phyloP scores from a whole-genome alignment of 2,329 filamentous ascomycete species.

The Sphaerostilbella broomeana region DNA sequence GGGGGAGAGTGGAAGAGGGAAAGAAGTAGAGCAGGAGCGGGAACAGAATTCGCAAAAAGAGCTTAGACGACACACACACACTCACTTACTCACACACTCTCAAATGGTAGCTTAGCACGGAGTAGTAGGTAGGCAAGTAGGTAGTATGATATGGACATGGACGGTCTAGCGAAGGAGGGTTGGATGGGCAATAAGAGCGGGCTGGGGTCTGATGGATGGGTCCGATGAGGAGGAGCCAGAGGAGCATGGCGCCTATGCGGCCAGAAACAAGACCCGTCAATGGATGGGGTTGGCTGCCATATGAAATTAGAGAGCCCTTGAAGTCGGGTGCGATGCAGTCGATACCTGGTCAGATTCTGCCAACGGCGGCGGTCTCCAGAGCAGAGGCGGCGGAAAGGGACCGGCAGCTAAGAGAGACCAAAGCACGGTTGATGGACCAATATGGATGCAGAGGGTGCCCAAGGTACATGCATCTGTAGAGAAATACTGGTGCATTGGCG shows the following conservation, averaged over 20 bases:
- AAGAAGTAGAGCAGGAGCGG: too few relatives aligned
- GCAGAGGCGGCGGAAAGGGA: conserved; percentile 11
- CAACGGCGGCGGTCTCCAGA: conserved; percentile 7
- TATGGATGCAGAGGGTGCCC: conserved; percentile 3
- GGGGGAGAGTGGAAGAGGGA: conserved; percentile 5
- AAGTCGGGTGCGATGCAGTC: too few relatives aligned
- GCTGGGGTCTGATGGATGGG: conserved; percentile 24
- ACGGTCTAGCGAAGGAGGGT: conserved; percentile 5
- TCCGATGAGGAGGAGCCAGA: conserved; percentile 25
- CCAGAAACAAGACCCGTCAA: conserved; percentile 34
- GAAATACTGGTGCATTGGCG: conserved; percentile 5
- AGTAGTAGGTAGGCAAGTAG: conserved; percentile 5
- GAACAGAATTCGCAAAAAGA: conserved; percentile 14
- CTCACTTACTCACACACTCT: conserved; percentile 3
- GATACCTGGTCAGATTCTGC: conserved; percentile 10
- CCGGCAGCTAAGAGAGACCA: conserved; percentile 11
- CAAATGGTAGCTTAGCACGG: too few relatives aligned
- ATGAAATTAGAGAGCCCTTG: conserved; percentile 40
- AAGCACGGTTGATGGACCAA: conserved; percentile 2
- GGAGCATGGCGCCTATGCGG: conserved; percentile 39
- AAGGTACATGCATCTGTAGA: conserved; percentile 4
- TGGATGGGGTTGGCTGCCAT: conserved; percentile 34
- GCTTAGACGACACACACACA: conserved; percentile 8
- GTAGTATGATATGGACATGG: conserved; percentile 9
- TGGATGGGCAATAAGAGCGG: conserved; percentile 13